Evolutionary conservation across 768 basidiomycete species (phyloP).

Genomic region (Pulveroboletus sp.): DNA sequence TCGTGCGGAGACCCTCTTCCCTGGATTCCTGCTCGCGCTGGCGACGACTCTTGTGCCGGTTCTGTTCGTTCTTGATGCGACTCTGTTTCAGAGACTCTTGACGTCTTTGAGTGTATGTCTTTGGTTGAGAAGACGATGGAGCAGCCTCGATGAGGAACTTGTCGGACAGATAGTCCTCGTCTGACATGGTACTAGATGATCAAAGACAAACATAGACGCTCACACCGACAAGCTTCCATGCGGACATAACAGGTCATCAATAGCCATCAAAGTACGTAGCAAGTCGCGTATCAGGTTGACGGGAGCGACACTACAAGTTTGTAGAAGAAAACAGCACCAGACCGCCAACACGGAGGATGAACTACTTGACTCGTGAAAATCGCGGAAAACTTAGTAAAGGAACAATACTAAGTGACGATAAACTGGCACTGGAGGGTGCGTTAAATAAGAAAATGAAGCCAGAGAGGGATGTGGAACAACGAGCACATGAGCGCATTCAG

Average conservation of each 20-base stretch:
- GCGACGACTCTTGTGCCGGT: constrained; percentile 53
- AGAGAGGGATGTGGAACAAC: constrained; percentile 13
- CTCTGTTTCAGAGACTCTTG: constrained; percentile 58
- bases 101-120: constrained; percentile 68
- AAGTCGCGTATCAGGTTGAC: constrained; percentile 23
- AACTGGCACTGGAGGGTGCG: constrained; percentile 22
- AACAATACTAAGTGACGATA: constrained; percentile 32
- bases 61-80: constrained; percentile 62
- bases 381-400: constrained; percentile 35
- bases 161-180: constrained; percentile 82
- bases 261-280: constrained; percentile 27
- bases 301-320: constrained; percentile 29
- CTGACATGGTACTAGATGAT: constrained; percentile 45
- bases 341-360: constrained; percentile 31
- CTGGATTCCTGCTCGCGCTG: constrained; percentile 71
- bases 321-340: constrained; percentile 42
- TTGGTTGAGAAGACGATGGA: constrained; percentile 36
- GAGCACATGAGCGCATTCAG: constrained; percentile 18
- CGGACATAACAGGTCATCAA: constrained; percentile 24
- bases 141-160: constrained; percentile 61
- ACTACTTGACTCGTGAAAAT: constrained; percentile 32
- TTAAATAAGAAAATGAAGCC: constrained; percentile 25
- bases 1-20: constrained; percentile 73
- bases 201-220: constrained; percentile 17
- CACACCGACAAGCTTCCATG: neutral